Evolutionary conservation across 306 rosid species (phyloP).

Genomic region (Benincasa hispida): DNA sequence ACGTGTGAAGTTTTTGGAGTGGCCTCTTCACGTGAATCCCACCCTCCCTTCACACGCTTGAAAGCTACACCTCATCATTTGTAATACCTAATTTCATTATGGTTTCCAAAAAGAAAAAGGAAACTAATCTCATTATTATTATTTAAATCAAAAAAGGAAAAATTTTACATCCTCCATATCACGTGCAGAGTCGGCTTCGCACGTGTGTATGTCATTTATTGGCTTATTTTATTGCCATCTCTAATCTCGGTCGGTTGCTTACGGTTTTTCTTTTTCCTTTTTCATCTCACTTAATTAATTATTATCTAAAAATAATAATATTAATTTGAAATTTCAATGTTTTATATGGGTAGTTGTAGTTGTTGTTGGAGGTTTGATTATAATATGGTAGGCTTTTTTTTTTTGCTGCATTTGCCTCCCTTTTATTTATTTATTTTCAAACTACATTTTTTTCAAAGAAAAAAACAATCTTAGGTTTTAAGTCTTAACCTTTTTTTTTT

Average conservation of each 20-base stretch:
- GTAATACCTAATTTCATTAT: not conserved
- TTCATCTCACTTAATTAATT: not conserved
- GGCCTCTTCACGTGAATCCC: slow-evolving; percentile 58
- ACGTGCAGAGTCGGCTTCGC: slow-evolving; percentile 10
- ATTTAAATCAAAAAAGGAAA: not conserved
- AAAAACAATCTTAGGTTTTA: too few relatives aligned
- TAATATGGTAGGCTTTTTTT: not conserved
- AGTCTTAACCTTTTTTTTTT: too few relatives aligned
- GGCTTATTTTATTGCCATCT: not conserved
- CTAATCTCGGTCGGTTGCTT: not conserved
- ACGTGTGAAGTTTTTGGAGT: not conserved
- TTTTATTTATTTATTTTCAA: not conserved
- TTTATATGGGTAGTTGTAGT: not conserved
- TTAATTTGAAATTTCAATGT: not conserved
- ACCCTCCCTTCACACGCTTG: slow-evolving; percentile 45
- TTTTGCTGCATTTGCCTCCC: not conserved
- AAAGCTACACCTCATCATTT: slow-evolving; percentile 20
- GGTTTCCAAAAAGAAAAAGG: too few relatives aligned
- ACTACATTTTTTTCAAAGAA: not conserved
- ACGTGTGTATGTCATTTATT: slow-evolving; percentile 4
- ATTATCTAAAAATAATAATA: not conserved
- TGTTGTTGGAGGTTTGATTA: not conserved
- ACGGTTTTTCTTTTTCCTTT: not conserved
- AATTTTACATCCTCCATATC: not conserved
- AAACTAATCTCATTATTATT: not conserved